These are phyloP conservation scores for Naganishia onofrii DNA, from an alignment of 768 basidiomycete genomes.

Conservation along the genomic window DNA sequence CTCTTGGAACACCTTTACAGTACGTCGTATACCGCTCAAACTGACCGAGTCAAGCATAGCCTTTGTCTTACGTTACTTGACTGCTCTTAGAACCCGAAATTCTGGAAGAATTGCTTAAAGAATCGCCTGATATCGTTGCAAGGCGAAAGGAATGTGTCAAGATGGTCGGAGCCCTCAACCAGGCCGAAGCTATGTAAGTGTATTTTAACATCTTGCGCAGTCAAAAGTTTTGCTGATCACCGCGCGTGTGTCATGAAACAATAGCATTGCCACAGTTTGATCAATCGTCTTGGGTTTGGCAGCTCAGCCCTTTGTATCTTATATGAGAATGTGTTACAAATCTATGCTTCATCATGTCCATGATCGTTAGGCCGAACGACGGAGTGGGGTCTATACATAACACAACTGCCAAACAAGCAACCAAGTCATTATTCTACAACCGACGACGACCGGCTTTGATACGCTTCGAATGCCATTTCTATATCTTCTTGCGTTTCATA, in stretches of 20 bases:
- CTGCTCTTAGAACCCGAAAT: conserved; percentile 71
- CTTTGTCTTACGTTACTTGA: not conserved
- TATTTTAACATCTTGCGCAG: not conserved
- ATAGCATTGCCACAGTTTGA: conserved; percentile 14
- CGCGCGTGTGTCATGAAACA: no score
- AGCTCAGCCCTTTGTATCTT: not conserved
- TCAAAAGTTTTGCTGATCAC: not conserved
- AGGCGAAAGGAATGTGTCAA: conserved; percentile 89
- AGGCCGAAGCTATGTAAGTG: conserved; percentile 68
- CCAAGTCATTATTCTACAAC: not conserved
- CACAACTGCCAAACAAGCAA: not conserved
- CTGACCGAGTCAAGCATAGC: no score
- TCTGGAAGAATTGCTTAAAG: conserved; percentile 89
- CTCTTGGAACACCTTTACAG: conserved; percentile 91
- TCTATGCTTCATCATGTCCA: conserved; percentile 3
- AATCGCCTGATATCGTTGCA: conserved; percentile 50
- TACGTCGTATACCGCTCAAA: not conserved
- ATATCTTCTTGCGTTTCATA: not conserved
- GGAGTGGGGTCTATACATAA: not conserved
- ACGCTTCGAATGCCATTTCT: not conserved
- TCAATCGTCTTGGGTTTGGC: not conserved
- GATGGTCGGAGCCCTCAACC: conserved; percentile 91
- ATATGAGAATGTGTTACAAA: not conserved
- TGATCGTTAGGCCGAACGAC: not conserved
- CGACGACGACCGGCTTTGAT: not conserved